phyloP scores from a whole-genome alignment of 257 asterid species.

The Solanum raphanifolium region DNA sequence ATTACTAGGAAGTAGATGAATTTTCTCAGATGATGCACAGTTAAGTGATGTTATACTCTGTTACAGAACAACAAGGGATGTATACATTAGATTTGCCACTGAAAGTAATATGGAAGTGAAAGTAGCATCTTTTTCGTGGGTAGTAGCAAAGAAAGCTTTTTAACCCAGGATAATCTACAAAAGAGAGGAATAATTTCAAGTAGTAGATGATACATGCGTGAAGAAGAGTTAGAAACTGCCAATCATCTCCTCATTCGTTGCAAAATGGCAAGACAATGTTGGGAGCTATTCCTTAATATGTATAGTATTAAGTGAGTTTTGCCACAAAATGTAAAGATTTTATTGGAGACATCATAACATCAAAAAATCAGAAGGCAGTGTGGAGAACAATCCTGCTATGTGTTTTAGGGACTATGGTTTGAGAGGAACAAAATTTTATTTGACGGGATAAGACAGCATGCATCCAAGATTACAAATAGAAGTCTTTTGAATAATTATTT shows the following conservation, averaged over 20 bases:
- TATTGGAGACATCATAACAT: not conserved
- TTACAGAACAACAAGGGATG: not conserved
- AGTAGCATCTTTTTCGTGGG: not conserved
- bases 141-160: not conserved
- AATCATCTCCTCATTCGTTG: not conserved
- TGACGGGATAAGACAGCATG: not conserved
- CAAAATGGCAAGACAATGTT: not conserved
- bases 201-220: not conserved
- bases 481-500: not conserved
- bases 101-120: not conserved
- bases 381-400: not conserved
- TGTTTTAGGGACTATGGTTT: not conserved
- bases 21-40: not conserved
- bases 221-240: not conserved
- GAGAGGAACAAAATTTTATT: not conserved
- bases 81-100: not conserved
- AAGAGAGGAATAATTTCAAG: not conserved
- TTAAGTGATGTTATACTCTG: not conserved
- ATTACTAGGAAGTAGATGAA: not conserved
- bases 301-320: not conserved
- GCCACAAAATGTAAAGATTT: not conserved
- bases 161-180: not conserved
- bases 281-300: not conserved
- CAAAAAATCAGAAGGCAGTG: not conserved
- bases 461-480: not conserved